Conservation (phyloP, 306 rosid species). For the Cicer yamashitae region DNA sequence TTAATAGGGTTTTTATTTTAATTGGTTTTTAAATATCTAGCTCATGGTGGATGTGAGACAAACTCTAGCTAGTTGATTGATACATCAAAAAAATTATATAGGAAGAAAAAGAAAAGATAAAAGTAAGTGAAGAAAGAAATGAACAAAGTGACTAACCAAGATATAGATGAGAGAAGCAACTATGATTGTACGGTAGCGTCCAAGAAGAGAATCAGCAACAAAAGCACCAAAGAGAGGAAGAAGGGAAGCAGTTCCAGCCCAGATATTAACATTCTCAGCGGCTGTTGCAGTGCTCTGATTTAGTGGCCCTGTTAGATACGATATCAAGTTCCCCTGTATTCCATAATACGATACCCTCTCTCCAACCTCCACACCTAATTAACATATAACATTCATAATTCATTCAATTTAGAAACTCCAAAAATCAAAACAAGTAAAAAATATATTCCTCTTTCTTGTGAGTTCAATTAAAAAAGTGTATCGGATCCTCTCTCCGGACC, state of each 20-base stretch:
- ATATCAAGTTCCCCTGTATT: constrained; percentile 54
- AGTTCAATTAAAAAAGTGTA: too few species aligned
- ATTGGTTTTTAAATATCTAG: too few species aligned
- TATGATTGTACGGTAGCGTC: constrained; percentile 62
- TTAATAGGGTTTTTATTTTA: too few species aligned
- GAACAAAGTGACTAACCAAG: constrained; percentile 39
- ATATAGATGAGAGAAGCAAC: constrained; percentile 58
- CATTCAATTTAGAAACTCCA: background rate
- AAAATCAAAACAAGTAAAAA: too few species aligned
- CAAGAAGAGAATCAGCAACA: constrained; percentile 60
- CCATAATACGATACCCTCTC: constrained; percentile 64
- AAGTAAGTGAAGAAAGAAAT: too few species aligned
- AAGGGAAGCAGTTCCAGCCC: constrained; percentile 61
- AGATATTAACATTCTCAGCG: constrained; percentile 56
- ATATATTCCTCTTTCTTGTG: too few species aligned
- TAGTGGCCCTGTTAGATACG: constrained; percentile 58
- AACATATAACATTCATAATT: background rate
- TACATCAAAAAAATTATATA: too few species aligned
- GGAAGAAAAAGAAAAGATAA: too few species aligned
- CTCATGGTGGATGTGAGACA: too few species aligned
- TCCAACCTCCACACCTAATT: constrained; percentile 55
- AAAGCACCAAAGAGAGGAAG: constrained; percentile 62
- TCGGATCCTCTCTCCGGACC: too few species aligned
- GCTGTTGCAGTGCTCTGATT: constrained; percentile 60
- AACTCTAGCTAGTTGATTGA: too few species aligned